Percentiles rank a stretch among this genome's conserved stretches.
phyloP scores from a whole-genome alignment of 495 filamentous ascomycete species.

The Aspergillus conjunctus region DNA sequence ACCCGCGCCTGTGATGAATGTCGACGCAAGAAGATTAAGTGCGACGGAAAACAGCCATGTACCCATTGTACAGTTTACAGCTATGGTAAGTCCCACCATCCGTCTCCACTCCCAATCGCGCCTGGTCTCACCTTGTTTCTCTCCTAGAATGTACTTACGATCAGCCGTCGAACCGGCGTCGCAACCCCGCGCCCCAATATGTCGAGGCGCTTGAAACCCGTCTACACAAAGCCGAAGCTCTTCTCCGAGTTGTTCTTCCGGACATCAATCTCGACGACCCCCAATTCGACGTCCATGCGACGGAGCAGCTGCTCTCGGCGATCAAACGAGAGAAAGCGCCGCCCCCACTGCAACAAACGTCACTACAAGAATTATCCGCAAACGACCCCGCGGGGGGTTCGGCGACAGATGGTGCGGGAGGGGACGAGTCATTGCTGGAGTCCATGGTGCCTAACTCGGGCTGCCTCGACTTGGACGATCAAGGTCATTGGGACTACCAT shows the following conservation, averaged over 20 bases:
- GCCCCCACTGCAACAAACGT: slow-evolving; percentile 8
- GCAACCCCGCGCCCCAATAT: slow-evolving; percentile 93
- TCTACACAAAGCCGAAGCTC: slow-evolving; percentile 78
- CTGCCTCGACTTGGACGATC: slow-evolving; percentile 86
- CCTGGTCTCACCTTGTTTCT: slow-evolving; percentile 5
- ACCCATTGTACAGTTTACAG: slow-evolving; percentile 98
- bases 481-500: slow-evolving; percentile 92
- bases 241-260: slow-evolving; percentile 79
- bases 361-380: slow-evolving; percentile 17
- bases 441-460: slow-evolving; percentile 95
- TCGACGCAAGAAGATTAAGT: slow-evolving; percentile 97
- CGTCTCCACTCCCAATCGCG: slow-evolving; percentile 7
- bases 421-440: slow-evolving; percentile 78
- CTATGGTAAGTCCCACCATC: slow-evolving; percentile 70
- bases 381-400: slow-evolving; percentile 21
- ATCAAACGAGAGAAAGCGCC: slow-evolving; percentile 32
- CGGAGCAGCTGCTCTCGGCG: slow-evolving; percentile 46
- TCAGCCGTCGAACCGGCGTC: slow-evolving; percentile 91
- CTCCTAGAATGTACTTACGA: slow-evolving; percentile 92
- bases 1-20: slow-evolving; percentile 96
- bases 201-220: slow-evolving; percentile 87
- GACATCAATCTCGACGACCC: slow-evolving; percentile 84
- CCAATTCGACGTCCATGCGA: slow-evolving; percentile 68
- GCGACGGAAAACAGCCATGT: slow-evolving; percentile 96
- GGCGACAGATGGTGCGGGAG: slow-evolving; percentile 29